A percentile compares a stretch with the other conserved stretches of the same genome.
Conservation (phyloP, 2,329 filamentous ascomycete species). For the Claviceps fusiformis region DNA sequence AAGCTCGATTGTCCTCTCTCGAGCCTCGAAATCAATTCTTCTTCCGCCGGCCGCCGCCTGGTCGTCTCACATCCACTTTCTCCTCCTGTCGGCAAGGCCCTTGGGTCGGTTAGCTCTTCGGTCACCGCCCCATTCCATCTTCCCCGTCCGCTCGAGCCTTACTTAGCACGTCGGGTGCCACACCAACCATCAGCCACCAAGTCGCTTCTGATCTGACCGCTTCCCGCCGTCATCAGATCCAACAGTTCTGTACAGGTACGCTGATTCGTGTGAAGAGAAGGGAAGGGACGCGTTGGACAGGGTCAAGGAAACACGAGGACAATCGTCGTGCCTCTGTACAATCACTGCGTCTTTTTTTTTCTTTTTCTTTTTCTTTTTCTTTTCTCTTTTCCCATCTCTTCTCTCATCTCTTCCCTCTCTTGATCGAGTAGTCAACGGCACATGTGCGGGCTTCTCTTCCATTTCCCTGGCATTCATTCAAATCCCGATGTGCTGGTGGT, state of each 20-base stretch:
- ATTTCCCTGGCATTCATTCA: neutral
- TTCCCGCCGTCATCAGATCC: neutral
- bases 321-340: neutral
- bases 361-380: too few relatives aligned
- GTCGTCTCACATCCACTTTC: neutral
- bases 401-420: too few relatives aligned
- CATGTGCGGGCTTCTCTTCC: neutral
- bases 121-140: conserved; percentile 1
- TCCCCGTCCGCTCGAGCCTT: neutral
- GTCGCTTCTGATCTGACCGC: conserved; percentile 2
- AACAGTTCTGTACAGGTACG: neutral
- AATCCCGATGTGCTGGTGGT: neutral
- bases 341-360: neutral
- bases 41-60: neutral
- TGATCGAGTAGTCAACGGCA: neutral
- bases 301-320: neutral
- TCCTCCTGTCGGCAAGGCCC: neutral
- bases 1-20: neutral
- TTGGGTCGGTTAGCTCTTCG: neutral
- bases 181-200: neutral
- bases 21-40: neutral
- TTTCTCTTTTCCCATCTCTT: too few relatives aligned
- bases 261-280: neutral
- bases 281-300: neutral
- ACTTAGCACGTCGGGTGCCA: neutral